These are phyloP conservation scores for Coniochaeta prunicola DNA, from an alignment of 2,329 filamentous ascomycete genomes.

Conservation along the genomic window DNA sequence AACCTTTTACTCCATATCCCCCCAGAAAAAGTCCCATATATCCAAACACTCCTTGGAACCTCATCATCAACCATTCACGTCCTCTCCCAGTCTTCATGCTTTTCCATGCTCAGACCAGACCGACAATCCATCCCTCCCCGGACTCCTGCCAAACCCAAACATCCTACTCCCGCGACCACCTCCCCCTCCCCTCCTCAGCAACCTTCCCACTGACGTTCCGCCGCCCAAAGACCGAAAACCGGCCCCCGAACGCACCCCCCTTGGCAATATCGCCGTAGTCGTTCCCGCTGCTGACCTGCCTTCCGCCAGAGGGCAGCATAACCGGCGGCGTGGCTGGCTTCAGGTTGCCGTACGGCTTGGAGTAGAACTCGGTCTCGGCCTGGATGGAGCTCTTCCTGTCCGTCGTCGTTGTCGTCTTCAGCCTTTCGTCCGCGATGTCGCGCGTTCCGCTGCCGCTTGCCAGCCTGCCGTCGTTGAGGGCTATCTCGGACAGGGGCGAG, in stretches of 20 bases:
- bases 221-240: constrained; percentile 25
- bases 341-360: constrained; percentile 54
- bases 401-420: background rate
- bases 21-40: too few relatives aligned
- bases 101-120: too few relatives aligned
- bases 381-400: constrained; percentile 41
- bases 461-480: constrained; percentile 33
- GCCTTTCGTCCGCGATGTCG: constrained; percentile 34
- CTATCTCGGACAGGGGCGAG: constrained; percentile 36
- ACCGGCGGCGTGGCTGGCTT: constrained; percentile 45
- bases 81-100: too few relatives aligned
- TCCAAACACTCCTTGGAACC: background rate
- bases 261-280: constrained; percentile 34
- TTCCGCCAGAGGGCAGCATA: constrained; percentile 23
- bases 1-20: background rate
- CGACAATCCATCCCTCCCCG: too few relatives aligned
- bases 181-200: constrained; percentile 57
- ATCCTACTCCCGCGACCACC: background rate
- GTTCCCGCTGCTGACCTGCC: constrained; percentile 53
- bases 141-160: too few relatives aligned
- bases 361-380: constrained; percentile 39
- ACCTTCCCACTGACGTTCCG: constrained; percentile 67
- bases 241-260: constrained; percentile 5
- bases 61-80: background rate
- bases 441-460: constrained; percentile 27